Evolutionary conservation across 768 basidiomycete genomes (phyloP), one percentile per base, ranked within the genome.

Genomic region (Mycena sanguinolenta): DNA sequence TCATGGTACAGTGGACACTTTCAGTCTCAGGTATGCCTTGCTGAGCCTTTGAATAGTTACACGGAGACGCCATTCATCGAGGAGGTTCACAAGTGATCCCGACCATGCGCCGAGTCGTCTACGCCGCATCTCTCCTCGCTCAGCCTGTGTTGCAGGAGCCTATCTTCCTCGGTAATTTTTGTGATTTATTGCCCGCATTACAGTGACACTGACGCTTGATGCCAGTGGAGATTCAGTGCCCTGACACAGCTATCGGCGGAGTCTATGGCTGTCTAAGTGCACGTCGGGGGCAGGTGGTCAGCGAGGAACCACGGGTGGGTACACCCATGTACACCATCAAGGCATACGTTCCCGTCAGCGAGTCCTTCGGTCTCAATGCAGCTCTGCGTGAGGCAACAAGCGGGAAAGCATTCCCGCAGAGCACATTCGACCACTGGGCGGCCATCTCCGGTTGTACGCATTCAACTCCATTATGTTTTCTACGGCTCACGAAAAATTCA

Each of bases 271-370:
- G 88, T 70, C 83, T 96, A 84, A 98, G 97, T 90, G 95, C 93
- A 85, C 94, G 96, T 79, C 95, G 97, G 89, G 97, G 96, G 73
- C 95, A 98, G 81, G 96, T 99, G 71, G 96, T 97, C 90, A 94
- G 93, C 75, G 95, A 98, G 84, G 97, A 98, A 84, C 98, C 98
- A 84, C 88, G 97, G 77, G 87, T 91, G 1, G 97, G 98, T 85
- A 99, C 98, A 23, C 97, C 98, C 70, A 97, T 98, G 95, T 97
- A 97, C 91, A 99, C 93, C 44, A 93, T 99, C 84, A 99, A 98
- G 88, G 96, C 96, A 25, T 95, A 95, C 87, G 87, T 96, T 32
- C 95, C 96, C 76, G 94, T 95, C 79, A 85, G 87, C 79, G 95
- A 95, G 83, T 95, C 94, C 17, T 97, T 98, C 84, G 97, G 97